Conservation (phyloP, 2,329 filamentous ascomycete species). For the Madurella mycetomatis region DNA sequence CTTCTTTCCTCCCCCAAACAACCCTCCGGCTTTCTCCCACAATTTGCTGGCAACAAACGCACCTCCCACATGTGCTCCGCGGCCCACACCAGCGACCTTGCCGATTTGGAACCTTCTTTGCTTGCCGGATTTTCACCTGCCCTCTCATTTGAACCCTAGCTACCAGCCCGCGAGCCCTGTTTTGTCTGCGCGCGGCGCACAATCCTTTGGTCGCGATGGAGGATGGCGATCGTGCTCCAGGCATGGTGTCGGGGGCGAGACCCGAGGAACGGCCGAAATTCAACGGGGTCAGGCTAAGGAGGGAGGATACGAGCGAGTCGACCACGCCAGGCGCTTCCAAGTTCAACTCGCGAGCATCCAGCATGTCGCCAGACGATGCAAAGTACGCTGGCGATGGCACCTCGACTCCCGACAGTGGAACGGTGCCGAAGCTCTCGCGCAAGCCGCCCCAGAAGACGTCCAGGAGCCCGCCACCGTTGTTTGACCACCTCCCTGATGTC, state of each 20-base stretch:
- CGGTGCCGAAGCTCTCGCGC: conserved; percentile 67
- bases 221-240: conserved; percentile 26
- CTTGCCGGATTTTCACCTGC: neutral
- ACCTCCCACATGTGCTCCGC: conserved; percentile 14
- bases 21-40: neutral
- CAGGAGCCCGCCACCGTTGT: conserved; percentile 51
- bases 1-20: conserved; percentile 1
- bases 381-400: conserved; percentile 46
- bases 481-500: conserved; percentile 69
- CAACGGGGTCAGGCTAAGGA: conserved; percentile 38
- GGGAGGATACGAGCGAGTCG: conserved; percentile 36
- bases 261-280: conserved; percentile 37
- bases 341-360: conserved; percentile 37
- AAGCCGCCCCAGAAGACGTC: conserved; percentile 68
- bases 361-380: conserved; percentile 41
- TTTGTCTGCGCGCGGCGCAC: conserved; percentile 11
- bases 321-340: conserved; percentile 40
- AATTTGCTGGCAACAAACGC: neutral
- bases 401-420: conserved; percentile 45
- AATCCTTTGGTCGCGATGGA: conserved; percentile 25
- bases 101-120: conserved; percentile 2
- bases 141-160: neutral
- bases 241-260: conserved; percentile 32
- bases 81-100: neutral
- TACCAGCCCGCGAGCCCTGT: neutral